Conservation (phyloP, 352 stramenopile genomes). For the Pythium biforme region DNA sequence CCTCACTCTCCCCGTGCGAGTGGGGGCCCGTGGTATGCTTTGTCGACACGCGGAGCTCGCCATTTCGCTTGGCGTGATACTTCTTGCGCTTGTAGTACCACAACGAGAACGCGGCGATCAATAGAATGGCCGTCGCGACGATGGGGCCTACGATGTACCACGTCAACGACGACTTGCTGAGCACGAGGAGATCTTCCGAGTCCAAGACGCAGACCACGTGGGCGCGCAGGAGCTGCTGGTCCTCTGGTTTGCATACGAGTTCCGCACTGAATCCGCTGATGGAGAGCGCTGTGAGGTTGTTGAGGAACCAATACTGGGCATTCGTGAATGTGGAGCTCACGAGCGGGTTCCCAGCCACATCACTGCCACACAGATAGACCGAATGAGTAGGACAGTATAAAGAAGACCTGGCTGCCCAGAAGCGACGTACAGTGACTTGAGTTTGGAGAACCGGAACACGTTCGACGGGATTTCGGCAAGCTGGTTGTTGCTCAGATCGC, state of each 20-base stretch:
- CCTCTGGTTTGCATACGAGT: not conserved
- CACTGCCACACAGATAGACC: not conserved
- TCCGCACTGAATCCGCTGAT: not conserved
- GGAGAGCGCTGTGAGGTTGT: not conserved
- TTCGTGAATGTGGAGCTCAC: not conserved
- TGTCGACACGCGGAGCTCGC: not conserved
- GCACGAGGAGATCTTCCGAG: not conserved
- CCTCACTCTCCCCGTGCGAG: not conserved
- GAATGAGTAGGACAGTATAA: no score
- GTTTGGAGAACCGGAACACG: constrained; percentile 11
- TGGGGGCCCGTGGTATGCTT: not conserved
- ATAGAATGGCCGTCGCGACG: not conserved
- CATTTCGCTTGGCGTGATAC: not conserved
- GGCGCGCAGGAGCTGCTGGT: constrained; percentile 3
- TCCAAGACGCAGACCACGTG: constrained; percentile 12
- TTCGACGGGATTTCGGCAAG: constrained; percentile 8
- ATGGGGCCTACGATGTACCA: constrained; percentile 1
- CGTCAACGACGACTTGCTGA: constrained; percentile 9
- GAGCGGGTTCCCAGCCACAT: constrained; percentile 12
- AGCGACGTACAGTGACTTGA: constrained; percentile 13
- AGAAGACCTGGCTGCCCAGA: no score
- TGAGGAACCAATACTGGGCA: constrained; percentile 7
- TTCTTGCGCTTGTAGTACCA: not conserved
- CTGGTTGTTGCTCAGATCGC: constrained; percentile 17
- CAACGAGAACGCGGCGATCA: not conserved